Conservation (phyloP, 352 stramenopile genomes). For the Elongisporangium anandrum region DNA sequence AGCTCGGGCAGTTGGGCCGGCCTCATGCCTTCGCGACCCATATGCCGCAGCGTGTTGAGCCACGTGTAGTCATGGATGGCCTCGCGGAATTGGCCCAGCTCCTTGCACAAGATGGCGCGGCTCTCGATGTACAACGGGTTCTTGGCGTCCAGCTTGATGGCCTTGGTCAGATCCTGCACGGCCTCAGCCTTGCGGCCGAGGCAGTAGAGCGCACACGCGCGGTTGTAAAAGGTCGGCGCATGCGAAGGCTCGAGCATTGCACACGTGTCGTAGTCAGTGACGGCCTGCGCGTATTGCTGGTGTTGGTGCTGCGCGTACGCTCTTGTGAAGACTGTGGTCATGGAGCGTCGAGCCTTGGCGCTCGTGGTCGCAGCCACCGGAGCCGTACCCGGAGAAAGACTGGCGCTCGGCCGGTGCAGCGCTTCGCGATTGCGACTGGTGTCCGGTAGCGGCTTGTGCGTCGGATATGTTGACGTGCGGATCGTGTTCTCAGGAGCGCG, state of each 20-base stretch:
- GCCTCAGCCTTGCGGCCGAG: constrained; percentile 37
- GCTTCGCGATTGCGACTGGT: background rate
- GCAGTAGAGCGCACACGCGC: constrained; percentile 55
- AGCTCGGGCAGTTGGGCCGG: background rate
- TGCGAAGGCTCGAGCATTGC: constrained; percentile 32
- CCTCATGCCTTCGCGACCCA: constrained; percentile 4
- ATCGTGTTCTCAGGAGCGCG: background rate
- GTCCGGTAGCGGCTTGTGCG: background rate
- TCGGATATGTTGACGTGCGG: background rate
- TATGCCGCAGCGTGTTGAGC: constrained; percentile 43
- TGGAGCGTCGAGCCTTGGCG: constrained; percentile 26
- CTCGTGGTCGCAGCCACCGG: background rate
- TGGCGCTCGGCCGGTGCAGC: background rate
- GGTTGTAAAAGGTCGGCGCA: constrained; percentile 51
- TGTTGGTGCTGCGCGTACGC: constrained; percentile 59
- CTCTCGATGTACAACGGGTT: constrained; percentile 63
- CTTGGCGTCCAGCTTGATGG: constrained; percentile 62
- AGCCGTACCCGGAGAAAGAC: background rate
- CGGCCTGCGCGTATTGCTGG: constrained; percentile 33
- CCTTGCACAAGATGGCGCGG: constrained; percentile 49
- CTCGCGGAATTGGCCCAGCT: constrained; percentile 59
- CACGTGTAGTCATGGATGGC: constrained; percentile 70
- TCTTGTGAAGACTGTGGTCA: constrained; percentile 40
- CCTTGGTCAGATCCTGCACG: constrained; percentile 48
- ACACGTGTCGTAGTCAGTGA: constrained; percentile 54